Evolutionary conservation across 345 rosid genomes (phyloP), one percentile per base, ranked within the genome.

Genomic region (Laguncularia racemosa): DNA sequence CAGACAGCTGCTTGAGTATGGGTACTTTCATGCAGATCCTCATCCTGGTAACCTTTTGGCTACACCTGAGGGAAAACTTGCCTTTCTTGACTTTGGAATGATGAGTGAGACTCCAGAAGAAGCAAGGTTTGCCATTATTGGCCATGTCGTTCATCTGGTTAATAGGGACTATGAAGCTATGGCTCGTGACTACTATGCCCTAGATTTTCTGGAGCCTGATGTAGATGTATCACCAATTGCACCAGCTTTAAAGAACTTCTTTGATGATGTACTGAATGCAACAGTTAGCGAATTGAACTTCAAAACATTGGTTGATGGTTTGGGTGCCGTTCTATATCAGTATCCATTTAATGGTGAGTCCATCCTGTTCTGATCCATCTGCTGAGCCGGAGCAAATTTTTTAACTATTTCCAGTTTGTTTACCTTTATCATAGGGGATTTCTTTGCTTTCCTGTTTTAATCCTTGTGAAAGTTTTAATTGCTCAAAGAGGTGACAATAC

Each of bases 51-150:
- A 93, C 63, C 96, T 93, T 56, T 71, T 93, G 79, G 99, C 96
- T 20, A 93, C 99, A 48, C 99, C 97, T 23, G 96, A 86, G 55
- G 99, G 99, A 14, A 93, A 83, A 74, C 97, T 93, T 63, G 97
- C 99, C 51, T 93, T 92, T 82, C 82, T 92, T 51, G 99, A 92
- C 68, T 92, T 89, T 72, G 97, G 99, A 23, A 92, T 92, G 99
- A 92, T 92, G 97, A 92, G 99, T 67, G 97, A 92, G 75, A 89
- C 99, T 61, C 99, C 99, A 6, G 99, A 92, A 81, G 95, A 77
- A 60, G 99, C 99, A 50, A 86, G 99, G 73, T 78, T 63, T 74
- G 97, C 99, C 14, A 92, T 92, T 44, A 89, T 92, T 28, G 99
- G 99, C 48, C 82, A 78, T 55, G 82, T 78, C 11, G 82, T 78